These are phyloP conservation scores for Podila horticola DNA, from an alignment of 192 early-diverging fungal species.

Conservation along the genomic window DNA sequence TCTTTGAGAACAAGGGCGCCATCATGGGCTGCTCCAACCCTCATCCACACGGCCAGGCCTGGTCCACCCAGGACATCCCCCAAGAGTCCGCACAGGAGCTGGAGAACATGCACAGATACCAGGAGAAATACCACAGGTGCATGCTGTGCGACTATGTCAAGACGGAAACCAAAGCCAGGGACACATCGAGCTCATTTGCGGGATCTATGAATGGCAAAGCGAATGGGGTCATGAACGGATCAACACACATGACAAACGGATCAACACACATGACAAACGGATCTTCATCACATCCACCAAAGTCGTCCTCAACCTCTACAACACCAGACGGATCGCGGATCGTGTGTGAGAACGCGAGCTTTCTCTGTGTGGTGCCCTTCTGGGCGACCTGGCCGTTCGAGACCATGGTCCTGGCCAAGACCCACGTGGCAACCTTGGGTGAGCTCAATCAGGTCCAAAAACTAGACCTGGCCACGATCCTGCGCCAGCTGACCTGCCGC, in stretches of 20 bases:
- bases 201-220: background rate
- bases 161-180: conserved; percentile 55
- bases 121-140: conserved; percentile 61
- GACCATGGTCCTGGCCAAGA: conserved; percentile 82
- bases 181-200: background rate
- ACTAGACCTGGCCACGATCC: conserved; percentile 77
- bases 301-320: conserved; percentile 8
- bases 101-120: conserved; percentile 68
- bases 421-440: conserved; percentile 66
- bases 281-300: background rate
- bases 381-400: conserved; percentile 99
- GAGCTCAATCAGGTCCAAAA: conserved; percentile 62
- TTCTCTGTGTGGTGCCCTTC: conserved; percentile 89
- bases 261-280: no score
- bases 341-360: conserved; percentile 84
- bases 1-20: conserved; percentile 98
- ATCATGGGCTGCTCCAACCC: conserved; percentile 98
- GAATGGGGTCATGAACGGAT: no score
- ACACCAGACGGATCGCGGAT: conserved; percentile 66
- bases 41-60: conserved; percentile 95
- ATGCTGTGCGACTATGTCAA: conserved; percentile 87
- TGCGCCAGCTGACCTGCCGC: conserved; percentile 79
- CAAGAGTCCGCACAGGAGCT: conserved; percentile 84
- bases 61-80: conserved; percentile 89
- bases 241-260: no score